Evolutionary conservation across 2,329 filamentous ascomycete genomes (phyloP).

Genomic region (Hypoxylon sp.): DNA sequence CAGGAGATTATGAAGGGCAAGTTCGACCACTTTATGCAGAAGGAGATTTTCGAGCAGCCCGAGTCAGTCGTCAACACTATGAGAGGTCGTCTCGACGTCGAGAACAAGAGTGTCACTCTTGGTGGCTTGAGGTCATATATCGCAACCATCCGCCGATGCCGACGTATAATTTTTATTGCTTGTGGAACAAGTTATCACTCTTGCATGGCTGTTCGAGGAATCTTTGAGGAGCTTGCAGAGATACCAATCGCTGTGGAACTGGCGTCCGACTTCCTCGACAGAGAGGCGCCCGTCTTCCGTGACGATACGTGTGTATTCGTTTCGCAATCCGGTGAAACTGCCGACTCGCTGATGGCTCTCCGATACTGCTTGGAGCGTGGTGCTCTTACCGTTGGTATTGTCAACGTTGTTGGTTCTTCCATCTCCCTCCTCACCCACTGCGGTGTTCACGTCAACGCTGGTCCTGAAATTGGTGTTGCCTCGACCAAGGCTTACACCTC

Average conservation of each 20-base stretch:
- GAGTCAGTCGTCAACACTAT: slow-evolving; percentile 99
- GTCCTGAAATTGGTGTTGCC: slow-evolving; percentile 97
- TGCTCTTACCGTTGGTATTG: slow-evolving; percentile 95
- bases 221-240: slow-evolving; percentile 97
- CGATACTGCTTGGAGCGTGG: slow-evolving; percentile 98
- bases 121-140: slow-evolving; percentile 98
- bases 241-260: slow-evolving; percentile 98
- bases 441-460: slow-evolving; percentile 99
- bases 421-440: slow-evolving; percentile 99
- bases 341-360: slow-evolving; percentile 96
- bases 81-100: slow-evolving; percentile 95
- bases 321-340: slow-evolving; percentile 98
- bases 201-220: slow-evolving; percentile 98
- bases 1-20: slow-evolving; percentile 99
- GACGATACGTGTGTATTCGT: slow-evolving; percentile 99
- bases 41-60: slow-evolving; percentile 99
- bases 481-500: slow-evolving; percentile 99
- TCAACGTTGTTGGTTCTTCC: slow-evolving; percentile 98
- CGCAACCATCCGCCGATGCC: slow-evolving; percentile 93
- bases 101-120: slow-evolving; percentile 94
- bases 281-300: slow-evolving; percentile 97
- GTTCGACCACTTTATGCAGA: slow-evolving; percentile 99
- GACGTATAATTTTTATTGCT: slow-evolving; percentile 98
- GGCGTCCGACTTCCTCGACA: slow-evolving; percentile 97
- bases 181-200: slow-evolving; percentile 99